Conservation (phyloP, 192 early-diverging fungal genomes). For the Glomus cerebriforme region DNA sequence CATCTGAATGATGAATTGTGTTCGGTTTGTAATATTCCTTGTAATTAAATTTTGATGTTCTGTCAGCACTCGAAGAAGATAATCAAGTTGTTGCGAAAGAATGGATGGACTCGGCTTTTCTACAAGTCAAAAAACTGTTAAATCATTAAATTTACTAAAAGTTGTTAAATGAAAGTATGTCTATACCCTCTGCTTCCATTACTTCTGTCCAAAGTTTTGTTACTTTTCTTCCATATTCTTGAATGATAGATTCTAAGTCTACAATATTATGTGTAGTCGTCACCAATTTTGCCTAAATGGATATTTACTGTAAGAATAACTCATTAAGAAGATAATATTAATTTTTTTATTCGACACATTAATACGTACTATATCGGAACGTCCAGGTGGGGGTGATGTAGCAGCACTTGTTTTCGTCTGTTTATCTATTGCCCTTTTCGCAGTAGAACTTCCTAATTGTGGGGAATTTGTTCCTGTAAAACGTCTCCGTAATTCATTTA, state of each 20-base stretch:
- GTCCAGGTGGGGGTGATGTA: neutral
- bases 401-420: neutral
- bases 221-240: neutral
- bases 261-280: neutral
- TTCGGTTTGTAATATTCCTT: neutral
- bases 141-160: neutral
- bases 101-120: slow-evolving; percentile 9
- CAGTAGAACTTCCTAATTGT: neutral
- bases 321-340: neutral
- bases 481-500: slow-evolving; percentile 3
- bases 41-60: slow-evolving; percentile 4
- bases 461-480: neutral
- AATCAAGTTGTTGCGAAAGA: slow-evolving; percentile 17
- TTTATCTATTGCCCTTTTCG: neutral
- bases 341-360: neutral
- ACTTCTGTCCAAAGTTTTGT: slow-evolving; percentile 10
- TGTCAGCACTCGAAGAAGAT: neutral
- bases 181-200: slow-evolving; percentile 13
- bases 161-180: neutral
- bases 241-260: neutral
- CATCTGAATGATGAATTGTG: slow-evolving; percentile 3
- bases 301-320: neutral
- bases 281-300: neutral
- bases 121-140: neutral
- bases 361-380: neutral